phyloP scores from a whole-genome alignment of 2,329 filamentous ascomycete genomes.

The Magnaporthiopsis rhizophila region DNA sequence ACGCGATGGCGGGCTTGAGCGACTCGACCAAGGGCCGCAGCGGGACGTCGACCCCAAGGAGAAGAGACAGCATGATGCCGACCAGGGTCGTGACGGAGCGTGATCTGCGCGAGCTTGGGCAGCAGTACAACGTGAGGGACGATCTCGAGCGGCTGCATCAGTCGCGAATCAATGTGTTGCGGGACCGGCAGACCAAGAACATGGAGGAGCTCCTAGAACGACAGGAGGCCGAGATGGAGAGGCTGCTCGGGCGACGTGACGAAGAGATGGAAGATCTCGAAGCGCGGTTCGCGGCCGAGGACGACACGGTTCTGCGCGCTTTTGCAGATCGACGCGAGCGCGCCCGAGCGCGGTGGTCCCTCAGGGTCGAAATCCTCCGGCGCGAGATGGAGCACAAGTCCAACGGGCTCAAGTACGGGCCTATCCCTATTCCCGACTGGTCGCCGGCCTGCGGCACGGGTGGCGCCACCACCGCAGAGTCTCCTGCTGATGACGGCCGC shows the following conservation, averaged over 20 bases:
- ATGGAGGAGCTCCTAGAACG: constrained; percentile 50
- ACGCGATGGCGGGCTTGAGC: neutral
- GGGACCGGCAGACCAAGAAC: constrained; percentile 54
- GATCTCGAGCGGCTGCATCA: constrained; percentile 51
- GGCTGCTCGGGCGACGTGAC: constrained; percentile 35
- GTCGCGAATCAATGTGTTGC: constrained; percentile 55
- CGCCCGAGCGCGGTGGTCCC: constrained; percentile 41
- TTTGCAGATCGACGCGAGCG: constrained; percentile 37
- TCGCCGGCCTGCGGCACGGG: constrained; percentile 12
- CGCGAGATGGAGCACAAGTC: constrained; percentile 43
- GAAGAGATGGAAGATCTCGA: constrained; percentile 42
- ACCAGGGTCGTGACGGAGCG: constrained; percentile 49
- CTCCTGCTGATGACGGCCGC: constrained; percentile 4
- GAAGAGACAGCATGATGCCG: constrained; percentile 28
- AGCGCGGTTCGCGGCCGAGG: constrained; percentile 39
- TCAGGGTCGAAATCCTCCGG: constrained; percentile 44
- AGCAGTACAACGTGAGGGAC: constrained; percentile 53
- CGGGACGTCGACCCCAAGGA: neutral
- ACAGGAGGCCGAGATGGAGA: constrained; percentile 44
- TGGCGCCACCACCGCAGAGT: neutral
- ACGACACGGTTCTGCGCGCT: constrained; percentile 34
- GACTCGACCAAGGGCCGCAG: constrained; percentile 5
- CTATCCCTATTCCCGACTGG: constrained; percentile 32
- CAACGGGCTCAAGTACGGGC: constrained; percentile 34
- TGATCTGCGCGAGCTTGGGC: constrained; percentile 49